Percentiles rank a stretch among this genome's conserved stretches.
Evolutionary conservation across 768 basidiomycete species (phyloP).

Genomic region (Gloeopeniophorella convolvens): DNA sequence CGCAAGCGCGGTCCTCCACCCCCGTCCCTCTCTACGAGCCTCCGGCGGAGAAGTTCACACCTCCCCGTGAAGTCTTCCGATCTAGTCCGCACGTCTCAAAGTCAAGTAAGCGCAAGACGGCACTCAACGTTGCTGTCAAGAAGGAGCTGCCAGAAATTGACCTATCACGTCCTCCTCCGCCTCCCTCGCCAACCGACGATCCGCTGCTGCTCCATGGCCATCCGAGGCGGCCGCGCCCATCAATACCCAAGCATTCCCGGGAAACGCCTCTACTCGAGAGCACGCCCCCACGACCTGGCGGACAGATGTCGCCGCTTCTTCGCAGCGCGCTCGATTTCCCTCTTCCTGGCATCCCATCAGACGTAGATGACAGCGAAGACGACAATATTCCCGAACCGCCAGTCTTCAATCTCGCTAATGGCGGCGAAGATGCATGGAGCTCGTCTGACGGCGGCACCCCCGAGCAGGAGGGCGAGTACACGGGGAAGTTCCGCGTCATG

Average conservation of each 20-base stretch:
- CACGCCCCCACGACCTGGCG: constrained; percentile 20
- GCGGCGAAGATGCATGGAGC: constrained; percentile 7
- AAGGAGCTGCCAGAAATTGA: constrained; percentile 62
- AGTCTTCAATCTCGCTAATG: constrained; percentile 21
- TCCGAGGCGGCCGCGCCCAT: constrained; percentile 24
- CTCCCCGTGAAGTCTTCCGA: constrained; percentile 56
- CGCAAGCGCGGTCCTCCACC: constrained; percentile 40
- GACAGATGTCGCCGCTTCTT: constrained; percentile 9
- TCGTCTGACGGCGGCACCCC: constrained; percentile 23
- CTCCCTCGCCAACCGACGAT: constrained; percentile 71
- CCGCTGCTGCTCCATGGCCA: constrained; percentile 56
- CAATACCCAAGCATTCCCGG: constrained; percentile 29
- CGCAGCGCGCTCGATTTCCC: constrained; percentile 18
- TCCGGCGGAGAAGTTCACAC: constrained; percentile 61
- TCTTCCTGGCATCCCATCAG: constrained; percentile 11
- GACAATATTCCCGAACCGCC: constrained; percentile 13
- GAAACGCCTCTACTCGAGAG: constrained; percentile 34
- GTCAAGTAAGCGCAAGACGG: constrained; percentile 34
- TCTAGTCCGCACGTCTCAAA: constrained; percentile 29
- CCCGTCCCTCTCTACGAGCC: constrained; percentile 58
- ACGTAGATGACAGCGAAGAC: constrained; percentile 21
- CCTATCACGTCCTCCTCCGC: constrained; percentile 51
- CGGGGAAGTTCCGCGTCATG: constrained; percentile 53
- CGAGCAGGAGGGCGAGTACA: constrained; percentile 56
- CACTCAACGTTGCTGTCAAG: constrained; percentile 37